phyloP scores from a whole-genome alignment of 176 grass and related monocot species.

The Puya raimondii region DNA sequence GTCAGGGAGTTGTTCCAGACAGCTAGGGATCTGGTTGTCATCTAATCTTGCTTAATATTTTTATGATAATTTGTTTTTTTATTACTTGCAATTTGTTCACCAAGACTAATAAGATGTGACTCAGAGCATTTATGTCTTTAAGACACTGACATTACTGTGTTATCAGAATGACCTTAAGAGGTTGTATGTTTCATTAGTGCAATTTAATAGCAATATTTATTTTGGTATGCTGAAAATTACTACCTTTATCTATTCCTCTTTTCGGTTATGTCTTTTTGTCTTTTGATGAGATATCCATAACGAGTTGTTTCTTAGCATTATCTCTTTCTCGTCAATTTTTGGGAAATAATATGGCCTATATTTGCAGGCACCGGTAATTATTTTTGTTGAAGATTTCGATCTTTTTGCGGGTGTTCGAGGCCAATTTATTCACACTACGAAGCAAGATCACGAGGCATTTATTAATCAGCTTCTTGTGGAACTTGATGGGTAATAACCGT shows the following conservation, averaged over 20 bases:
- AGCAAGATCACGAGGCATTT: slow-evolving; percentile 33
- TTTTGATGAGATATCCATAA: too few species aligned
- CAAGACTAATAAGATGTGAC: too few species aligned
- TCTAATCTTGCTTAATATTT: slow-evolving; percentile 1
- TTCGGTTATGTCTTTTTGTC: too few species aligned
- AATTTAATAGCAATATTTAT: too few species aligned
- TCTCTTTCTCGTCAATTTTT: not conserved
- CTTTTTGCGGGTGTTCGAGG: slow-evolving; percentile 30
- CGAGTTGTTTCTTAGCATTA: not conserved
- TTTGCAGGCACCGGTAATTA: slow-evolving; percentile 26
- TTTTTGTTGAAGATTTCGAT: slow-evolving; percentile 36
- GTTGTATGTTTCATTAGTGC: not conserved
- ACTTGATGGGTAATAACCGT: slow-evolving; percentile 27
- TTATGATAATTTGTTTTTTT: not conserved
- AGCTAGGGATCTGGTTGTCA: slow-evolving; percentile 24
- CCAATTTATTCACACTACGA: slow-evolving; percentile 27
- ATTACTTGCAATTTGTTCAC: not conserved
- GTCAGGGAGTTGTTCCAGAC: slow-evolving; percentile 29
- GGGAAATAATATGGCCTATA: not conserved
- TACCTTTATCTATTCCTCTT: too few species aligned
- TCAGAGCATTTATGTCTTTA: too few species aligned
- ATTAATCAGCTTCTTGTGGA: slow-evolving; percentile 35
- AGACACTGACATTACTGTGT: too few species aligned
- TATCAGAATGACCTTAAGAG: not conserved
- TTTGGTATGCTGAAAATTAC: too few species aligned